These are phyloP conservation scores for Vitellaria paradoxa DNA, from an alignment of 179 eudicot genomes.

Conservation along the genomic window DNA sequence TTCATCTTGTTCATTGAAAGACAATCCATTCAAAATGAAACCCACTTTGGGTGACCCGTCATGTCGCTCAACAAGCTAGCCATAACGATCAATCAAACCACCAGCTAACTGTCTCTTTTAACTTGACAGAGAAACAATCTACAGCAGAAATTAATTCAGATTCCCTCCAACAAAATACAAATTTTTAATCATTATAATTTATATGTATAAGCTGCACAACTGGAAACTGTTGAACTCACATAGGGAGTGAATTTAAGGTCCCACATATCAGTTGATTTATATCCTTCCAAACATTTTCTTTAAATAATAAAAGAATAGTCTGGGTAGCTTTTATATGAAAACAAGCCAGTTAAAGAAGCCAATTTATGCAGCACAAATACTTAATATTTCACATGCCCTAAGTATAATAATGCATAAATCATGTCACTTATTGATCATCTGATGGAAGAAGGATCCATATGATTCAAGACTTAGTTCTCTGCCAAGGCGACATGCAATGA, in stretches of 20 bases:
- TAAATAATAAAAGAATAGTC: not conserved
- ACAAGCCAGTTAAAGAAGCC: not conserved
- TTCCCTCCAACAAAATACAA: not conserved
- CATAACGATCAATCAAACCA: not conserved
- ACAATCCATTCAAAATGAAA: constrained; percentile 3
- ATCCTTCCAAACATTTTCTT: too few relatives aligned
- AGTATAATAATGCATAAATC: not conserved
- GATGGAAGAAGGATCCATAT: not conserved
- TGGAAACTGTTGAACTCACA: too few relatives aligned
- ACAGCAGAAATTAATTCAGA: not conserved
- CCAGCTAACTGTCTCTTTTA: not conserved
- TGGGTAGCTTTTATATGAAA: too few relatives aligned
- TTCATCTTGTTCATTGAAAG: not conserved
- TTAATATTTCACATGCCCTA: not conserved
- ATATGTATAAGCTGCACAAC: too few relatives aligned
- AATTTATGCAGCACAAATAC: not conserved
- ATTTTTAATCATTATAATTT: too few relatives aligned
- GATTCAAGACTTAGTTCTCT: not conserved
- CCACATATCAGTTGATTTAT: too few relatives aligned
- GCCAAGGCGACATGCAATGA: not conserved
- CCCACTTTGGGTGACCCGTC: not conserved
- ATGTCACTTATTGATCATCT: not conserved
- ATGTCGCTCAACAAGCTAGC: not conserved
- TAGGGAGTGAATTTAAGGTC: too few relatives aligned
- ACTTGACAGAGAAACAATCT: not conserved